These are phyloP conservation scores for Kurtzmaniella natalensis DNA, from an alignment of 1,139 yeast species.

Conservation along the genomic window DNA sequence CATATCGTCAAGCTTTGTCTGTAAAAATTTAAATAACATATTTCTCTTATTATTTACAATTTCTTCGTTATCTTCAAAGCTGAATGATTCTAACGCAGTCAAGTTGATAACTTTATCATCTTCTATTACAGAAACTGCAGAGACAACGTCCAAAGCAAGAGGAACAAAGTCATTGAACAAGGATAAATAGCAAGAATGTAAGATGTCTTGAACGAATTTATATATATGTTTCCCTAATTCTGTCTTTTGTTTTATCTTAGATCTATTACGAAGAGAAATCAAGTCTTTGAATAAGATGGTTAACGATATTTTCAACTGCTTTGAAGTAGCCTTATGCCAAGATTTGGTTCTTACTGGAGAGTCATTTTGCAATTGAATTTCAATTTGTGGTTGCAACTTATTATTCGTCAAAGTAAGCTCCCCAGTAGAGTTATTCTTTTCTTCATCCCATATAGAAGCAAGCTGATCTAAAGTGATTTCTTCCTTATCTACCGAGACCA, in stretches of 20 bases:
- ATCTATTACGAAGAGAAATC: constrained; percentile 13
- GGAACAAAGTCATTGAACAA: constrained; percentile 32
- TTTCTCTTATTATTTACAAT: constrained; percentile 5
- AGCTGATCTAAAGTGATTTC: constrained; percentile 13
- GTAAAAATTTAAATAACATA: constrained; percentile 14
- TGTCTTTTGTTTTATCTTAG: constrained; percentile 20
- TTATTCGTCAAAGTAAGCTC: no score
- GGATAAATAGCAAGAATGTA: constrained; percentile 26
- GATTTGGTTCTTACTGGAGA: constrained; percentile 40
- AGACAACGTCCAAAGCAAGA: constrained; percentile 26
- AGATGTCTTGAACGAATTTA: constrained; percentile 19
- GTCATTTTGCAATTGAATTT: constrained; percentile 1
- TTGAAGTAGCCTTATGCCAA: constrained; percentile 65
- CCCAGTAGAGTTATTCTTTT: constrained; percentile 3
- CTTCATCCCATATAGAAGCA: constrained; percentile 17
- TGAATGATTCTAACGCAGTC: no score
- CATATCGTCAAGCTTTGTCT: constrained; percentile 21
- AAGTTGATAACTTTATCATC: constrained; percentile 6
- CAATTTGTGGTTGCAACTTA: constrained; percentile 2
- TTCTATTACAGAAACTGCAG: constrained; percentile 17
- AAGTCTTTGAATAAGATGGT: constrained; percentile 26
- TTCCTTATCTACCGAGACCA: constrained; percentile 9
- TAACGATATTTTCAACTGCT: constrained; percentile 52
- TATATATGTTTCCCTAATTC: constrained; percentile 20
- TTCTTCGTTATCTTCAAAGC: constrained; percentile 1